A percentile compares a stretch with the other conserved stretches of the same genome.
These are phyloP conservation scores for Catharanthus roseus DNA, from an alignment of 257 asterid species.

Conservation along the genomic window DNA sequence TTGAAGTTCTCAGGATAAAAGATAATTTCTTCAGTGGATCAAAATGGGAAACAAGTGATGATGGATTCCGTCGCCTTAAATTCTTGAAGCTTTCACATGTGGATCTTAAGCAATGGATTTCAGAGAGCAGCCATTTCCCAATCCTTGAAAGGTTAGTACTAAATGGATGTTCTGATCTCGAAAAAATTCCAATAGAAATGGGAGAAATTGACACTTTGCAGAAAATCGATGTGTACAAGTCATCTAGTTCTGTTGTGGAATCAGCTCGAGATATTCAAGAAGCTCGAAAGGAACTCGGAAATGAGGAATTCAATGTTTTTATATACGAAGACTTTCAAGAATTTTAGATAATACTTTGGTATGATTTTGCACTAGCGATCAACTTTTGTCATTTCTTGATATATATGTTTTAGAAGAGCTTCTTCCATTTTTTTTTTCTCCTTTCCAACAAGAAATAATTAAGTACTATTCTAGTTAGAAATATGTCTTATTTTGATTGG, in stretches of 20 bases:
- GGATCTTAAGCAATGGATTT: constrained; percentile 10
- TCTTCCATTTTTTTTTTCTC: no score
- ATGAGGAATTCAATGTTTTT: neutral
- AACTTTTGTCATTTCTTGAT: no score
- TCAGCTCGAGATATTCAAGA: neutral
- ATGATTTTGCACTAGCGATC: no score
- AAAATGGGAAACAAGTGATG: constrained; percentile 3
- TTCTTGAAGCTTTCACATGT: constrained; percentile 9
- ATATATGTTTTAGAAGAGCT: no score
- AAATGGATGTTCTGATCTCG: neutral
- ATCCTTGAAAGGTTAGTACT: neutral
- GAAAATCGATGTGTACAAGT: neutral
- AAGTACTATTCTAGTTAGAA: no score
- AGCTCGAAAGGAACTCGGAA: neutral
- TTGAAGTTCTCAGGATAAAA: constrained; percentile 11
- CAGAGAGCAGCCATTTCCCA: neutral
- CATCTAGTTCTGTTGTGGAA: neutral
- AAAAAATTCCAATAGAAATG: neutral
- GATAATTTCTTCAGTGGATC: neutral
- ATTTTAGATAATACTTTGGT: neutral
- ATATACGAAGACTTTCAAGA: neutral
- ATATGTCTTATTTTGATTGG: no score
- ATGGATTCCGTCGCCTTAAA: neutral
- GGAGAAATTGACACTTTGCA: constrained; percentile 2
- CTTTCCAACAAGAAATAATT: no score